These are phyloP conservation scores for Aurantiochytrium sp. DNA, from an alignment of 108 stramenopile genomes.

Conservation along the genomic window DNA sequence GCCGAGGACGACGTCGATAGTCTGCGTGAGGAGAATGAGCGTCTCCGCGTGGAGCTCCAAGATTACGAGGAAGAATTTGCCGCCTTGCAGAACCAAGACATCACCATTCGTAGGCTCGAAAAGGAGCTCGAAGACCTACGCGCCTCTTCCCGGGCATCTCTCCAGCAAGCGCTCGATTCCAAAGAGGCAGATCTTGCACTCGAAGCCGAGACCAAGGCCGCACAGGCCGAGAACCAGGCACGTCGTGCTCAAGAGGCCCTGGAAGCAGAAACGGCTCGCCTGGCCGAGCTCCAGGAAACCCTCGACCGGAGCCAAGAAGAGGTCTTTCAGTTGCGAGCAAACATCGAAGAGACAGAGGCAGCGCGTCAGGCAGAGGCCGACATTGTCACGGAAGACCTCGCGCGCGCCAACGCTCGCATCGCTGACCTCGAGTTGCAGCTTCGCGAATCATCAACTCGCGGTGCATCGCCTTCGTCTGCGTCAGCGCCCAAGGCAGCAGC, in stretches of 20 bases:
- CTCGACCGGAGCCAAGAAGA: neutral
- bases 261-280: neutral
- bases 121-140: slow-evolving; percentile 64
- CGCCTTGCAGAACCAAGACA: slow-evolving; percentile 76
- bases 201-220: neutral
- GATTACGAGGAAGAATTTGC: slow-evolving; percentile 83
- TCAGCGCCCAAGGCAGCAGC: neutral
- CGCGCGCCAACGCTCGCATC: neutral
- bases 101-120: slow-evolving; percentile 77
- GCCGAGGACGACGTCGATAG: neutral
- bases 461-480: neutral
- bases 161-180: neutral
- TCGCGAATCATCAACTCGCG: neutral
- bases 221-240: neutral
- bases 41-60: slow-evolving; percentile 68
- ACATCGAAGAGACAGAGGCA: neutral
- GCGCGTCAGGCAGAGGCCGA: neutral
- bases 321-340: neutral
- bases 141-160: slow-evolving; percentile 19
- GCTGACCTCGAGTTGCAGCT: neutral
- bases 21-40: slow-evolving; percentile 60
- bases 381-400: neutral
- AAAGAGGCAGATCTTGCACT: neutral
- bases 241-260: neutral
- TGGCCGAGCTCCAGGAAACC: neutral